Evolutionary conservation across 441 rosid genomes (phyloP).

Genomic region (Theobroma grandiflorum): DNA sequence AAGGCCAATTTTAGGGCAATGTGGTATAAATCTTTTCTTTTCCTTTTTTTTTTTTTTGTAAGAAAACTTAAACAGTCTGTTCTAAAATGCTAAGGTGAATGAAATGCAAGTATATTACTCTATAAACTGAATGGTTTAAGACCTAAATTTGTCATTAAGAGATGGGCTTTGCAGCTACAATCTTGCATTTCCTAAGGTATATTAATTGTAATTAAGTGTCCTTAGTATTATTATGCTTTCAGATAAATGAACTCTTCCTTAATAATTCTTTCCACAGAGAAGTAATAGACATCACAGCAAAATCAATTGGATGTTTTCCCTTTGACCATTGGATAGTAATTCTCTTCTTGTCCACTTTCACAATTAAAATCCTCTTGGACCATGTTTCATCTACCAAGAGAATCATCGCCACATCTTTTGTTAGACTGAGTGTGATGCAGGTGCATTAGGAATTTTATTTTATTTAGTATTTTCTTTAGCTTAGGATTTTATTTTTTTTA

Average conservation of each 20-base stretch:
- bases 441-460: too few relatives aligned
- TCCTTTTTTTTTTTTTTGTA: background rate
- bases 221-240: background rate
- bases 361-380: constrained; percentile 5
- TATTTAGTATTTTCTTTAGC: too few relatives aligned
- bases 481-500: too few relatives aligned
- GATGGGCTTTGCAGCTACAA: background rate
- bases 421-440: background rate
- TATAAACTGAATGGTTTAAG: background rate
- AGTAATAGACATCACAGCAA: background rate
- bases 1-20: background rate
- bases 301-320: background rate
- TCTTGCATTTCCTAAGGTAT: background rate
- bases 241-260: background rate
- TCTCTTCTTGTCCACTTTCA: background rate
- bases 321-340: background rate
- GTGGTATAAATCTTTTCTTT: background rate
- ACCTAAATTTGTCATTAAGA: background rate
- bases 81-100: background rate
- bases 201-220: too few relatives aligned
- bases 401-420: background rate
- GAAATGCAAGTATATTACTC: background rate
- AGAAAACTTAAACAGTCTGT: background rate
- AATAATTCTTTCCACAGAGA: background rate
- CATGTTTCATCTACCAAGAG: background rate